phyloP scores from a whole-genome alignment of 2,329 filamentous ascomycete genomes.

The Penicillium glabrum region DNA sequence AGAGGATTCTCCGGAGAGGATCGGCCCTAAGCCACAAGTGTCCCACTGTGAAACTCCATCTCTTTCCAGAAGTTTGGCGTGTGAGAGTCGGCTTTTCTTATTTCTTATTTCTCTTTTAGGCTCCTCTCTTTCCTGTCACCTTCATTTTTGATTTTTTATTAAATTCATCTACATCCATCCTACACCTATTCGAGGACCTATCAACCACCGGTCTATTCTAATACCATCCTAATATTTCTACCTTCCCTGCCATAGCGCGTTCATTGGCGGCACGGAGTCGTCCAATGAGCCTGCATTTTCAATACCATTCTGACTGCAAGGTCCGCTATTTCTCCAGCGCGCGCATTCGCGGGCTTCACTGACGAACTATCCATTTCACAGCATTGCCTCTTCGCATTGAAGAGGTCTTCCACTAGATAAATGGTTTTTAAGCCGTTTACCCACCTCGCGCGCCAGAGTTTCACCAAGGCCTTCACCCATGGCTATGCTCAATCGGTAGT shows the following conservation, averaged over 20 bases:
- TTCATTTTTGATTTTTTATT: background rate
- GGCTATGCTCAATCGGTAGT: slow-evolving; percentile 98
- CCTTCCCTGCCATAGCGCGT: slow-evolving; percentile 61
- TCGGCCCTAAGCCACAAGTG: slow-evolving; percentile 20
- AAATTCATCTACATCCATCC: background rate
- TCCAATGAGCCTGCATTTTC: slow-evolving; percentile 98
- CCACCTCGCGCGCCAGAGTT: slow-evolving; percentile 93
- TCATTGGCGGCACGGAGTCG: slow-evolving; percentile 79
- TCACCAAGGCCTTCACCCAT: slow-evolving; percentile 95
- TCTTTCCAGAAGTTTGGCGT: slow-evolving; percentile 21
- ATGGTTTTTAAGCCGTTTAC: slow-evolving; percentile 75
- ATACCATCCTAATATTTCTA: background rate
- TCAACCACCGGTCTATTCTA: slow-evolving; percentile 2
- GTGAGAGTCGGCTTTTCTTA: background rate
- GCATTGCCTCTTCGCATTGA: slow-evolving; percentile 62
- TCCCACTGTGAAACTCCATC: slow-evolving; percentile 24
- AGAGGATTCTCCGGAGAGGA: slow-evolving; percentile 26
- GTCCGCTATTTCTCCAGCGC: slow-evolving; percentile 50
- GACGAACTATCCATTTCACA: slow-evolving; percentile 13
- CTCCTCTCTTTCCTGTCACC: background rate
- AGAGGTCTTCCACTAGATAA: slow-evolving; percentile 73
- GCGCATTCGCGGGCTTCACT: background rate
- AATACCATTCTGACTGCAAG: slow-evolving; percentile 59
- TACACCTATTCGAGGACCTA: background rate
- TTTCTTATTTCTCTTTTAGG: slow-evolving; percentile 10